These are phyloP conservation scores for Santalum album DNA, from an alignment of 164 flowering plant genomes.

Conservation along the genomic window DNA sequence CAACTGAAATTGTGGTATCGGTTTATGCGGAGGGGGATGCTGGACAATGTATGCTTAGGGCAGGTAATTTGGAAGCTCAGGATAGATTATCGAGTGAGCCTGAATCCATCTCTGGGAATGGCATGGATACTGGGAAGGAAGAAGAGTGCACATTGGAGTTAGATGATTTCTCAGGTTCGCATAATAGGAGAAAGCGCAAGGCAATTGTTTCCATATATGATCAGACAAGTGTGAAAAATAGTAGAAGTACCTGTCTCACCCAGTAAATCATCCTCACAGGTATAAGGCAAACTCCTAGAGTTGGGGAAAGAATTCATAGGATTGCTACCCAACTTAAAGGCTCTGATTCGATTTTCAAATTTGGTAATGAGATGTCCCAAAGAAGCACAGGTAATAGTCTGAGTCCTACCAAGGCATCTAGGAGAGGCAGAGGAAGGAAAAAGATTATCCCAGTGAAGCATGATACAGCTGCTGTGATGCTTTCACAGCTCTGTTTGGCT, in stretches of 20 bases:
- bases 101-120: constrained; percentile 14
- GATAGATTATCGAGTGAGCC: constrained; percentile 20
- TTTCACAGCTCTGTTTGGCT: constrained; percentile 39
- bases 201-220: constrained; percentile 12
- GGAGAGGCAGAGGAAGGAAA: constrained; percentile 11
- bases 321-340: constrained; percentile 59
- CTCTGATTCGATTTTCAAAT: constrained; percentile 25
- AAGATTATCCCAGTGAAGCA: constrained; percentile 6
- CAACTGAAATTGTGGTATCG: constrained; percentile 8
- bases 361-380: constrained; percentile 9
- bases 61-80: constrained; percentile 13
- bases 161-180: constrained; percentile 17
- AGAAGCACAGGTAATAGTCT: constrained; percentile 12
- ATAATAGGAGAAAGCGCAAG: constrained; percentile 33
- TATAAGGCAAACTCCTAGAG: constrained; percentile 29
- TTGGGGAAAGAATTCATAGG: constrained; percentile 71
- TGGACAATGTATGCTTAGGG: constrained; percentile 10
- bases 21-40: constrained; percentile 9
- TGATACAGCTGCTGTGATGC: constrained; percentile 34
- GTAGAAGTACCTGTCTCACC: background rate
- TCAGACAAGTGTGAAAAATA: constrained; percentile 9
- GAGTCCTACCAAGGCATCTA: constrained; percentile 1
- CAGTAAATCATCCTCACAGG: constrained; percentile 11
- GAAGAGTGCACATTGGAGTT: constrained; percentile 22
- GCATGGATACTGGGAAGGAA: constrained; percentile 17